Percentiles rank a stretch among this genome's conserved stretches.
These are phyloP conservation scores for Eucalyptus melliodora DNA, from an alignment of 345 rosid genomes.

Conservation along the genomic window DNA sequence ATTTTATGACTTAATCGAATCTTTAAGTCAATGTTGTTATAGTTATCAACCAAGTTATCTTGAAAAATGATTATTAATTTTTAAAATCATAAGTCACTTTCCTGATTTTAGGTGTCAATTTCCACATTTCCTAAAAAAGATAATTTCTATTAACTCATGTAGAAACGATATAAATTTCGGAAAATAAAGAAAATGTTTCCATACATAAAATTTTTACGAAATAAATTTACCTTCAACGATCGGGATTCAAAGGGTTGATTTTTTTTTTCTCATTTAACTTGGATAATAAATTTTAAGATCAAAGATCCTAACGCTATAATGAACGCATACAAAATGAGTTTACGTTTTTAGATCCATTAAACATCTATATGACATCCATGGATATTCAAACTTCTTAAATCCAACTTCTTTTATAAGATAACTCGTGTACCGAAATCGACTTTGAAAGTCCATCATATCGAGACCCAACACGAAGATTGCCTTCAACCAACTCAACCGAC, in stretches of 20 bases:
- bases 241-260: too few relatives aligned
- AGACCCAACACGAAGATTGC: neutral
- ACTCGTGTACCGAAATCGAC: accelerated
- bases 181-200: neutral
- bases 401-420: neutral
- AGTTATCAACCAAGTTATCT: too few relatives aligned
- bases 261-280: neutral
- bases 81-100: neutral
- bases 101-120: neutral
- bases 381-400: neutral
- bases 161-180: neutral
- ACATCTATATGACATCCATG: accelerated
- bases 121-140: neutral
- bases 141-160: neutral
- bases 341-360: neutral
- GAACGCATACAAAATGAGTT: neutral
- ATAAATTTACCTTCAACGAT: neutral
- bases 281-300: neutral
- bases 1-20: neutral
- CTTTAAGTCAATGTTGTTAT: neutral
- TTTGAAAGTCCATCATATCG: neutral
- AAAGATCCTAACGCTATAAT: neutral
- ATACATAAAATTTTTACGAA: neutral
- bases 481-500: neutral
- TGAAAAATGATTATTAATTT: too few relatives aligned